Evolutionary conservation across 768 basidiomycete species (phyloP), one percentile per base, ranked within the genome.

Genomic region (Serendipita sp.): DNA sequence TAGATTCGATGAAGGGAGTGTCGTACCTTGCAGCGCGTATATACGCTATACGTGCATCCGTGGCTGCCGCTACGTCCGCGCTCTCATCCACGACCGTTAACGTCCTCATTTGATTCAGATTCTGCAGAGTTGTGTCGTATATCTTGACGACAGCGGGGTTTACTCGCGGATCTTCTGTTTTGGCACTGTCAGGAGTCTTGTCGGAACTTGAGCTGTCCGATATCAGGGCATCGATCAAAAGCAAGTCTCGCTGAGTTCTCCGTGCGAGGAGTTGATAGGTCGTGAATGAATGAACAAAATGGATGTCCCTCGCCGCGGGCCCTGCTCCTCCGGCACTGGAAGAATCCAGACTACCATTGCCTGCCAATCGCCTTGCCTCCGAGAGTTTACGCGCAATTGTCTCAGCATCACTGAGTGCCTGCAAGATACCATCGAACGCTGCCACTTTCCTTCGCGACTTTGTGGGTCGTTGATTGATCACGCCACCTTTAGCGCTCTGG

Each of bases 391-490:
- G 78, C 2, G 90, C 83, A 0, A 92, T 83, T 3, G 84, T 85
- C 70, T 95, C 93, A 1, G 91, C 93, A 62, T 98, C 94, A 62
- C 90, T 90, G 64, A 96, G 71, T 0, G 90, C 85, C 24, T 82
- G 79, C 28, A 98, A 78, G 63, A 93, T 82, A 20, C 82, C 82
- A 74, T 96, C 93, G 68, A 90, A 98, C 0, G 88, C 86, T 17
- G 87, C 88, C 64, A 96, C 87, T 42, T 84, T 81, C 63, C 81
- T 82, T 71, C 88, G 88, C 3, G 85, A 83, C 62, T 75, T 72
- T 24, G 72, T 67, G 17, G 73, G 71, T 64, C 74, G 75, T 67
- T 65, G 41, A 63, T 66, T 31, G 24, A 48, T 43, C 22, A 50
- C n/a, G 60, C 71, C 72, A 61, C 67, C 68, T 65, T 71, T 76